Conservation (phyloP, 306 rosid genomes). For the Glycyrrhiza uralensis region DNA sequence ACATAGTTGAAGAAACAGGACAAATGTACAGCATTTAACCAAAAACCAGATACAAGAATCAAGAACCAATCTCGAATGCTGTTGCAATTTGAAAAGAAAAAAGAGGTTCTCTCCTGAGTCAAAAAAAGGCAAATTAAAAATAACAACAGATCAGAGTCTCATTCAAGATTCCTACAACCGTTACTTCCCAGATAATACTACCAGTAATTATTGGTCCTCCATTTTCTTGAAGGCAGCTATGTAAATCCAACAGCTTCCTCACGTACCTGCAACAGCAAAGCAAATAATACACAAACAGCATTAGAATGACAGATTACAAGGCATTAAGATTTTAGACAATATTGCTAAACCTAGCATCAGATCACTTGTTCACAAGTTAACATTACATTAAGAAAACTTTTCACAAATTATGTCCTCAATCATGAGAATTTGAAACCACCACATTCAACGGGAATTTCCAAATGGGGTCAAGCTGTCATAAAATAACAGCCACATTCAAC, state of each 20-base stretch:
- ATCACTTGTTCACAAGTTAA: neutral
- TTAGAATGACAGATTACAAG: constrained; percentile 1
- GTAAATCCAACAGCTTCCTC: constrained; percentile 48
- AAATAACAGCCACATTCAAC: constrained; percentile 2
- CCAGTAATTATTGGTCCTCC: constrained; percentile 24
- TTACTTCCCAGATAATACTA: constrained; percentile 13
- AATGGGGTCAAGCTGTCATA: neutral
- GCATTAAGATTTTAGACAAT: constrained; percentile 3
- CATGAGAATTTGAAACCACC: constrained; percentile 18
- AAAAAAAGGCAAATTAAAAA: constrained; percentile 17
- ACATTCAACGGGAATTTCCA: neutral
- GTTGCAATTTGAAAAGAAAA: neutral
- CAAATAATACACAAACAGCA: constrained; percentile 17
- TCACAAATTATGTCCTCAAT: neutral
- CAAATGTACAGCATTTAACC: constrained; percentile 13
- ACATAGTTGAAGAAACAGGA: neutral
- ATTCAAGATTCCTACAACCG: constrained; percentile 10
- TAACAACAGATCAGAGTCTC: constrained; percentile 8
- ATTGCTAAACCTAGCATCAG: neutral
- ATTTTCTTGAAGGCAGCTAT: constrained; percentile 28
- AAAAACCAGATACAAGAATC: constrained; percentile 21
- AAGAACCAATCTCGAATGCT: constrained; percentile 5
- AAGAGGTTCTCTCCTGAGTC: neutral
- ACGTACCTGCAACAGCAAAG: constrained; percentile 69
- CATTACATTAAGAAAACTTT: neutral